Percentiles rank a stretch among this genome's conserved stretches.
These are phyloP conservation scores for Skeletonema grethae DNA, from an alignment of 108 stramenopile genomes.

Conservation along the genomic window DNA sequence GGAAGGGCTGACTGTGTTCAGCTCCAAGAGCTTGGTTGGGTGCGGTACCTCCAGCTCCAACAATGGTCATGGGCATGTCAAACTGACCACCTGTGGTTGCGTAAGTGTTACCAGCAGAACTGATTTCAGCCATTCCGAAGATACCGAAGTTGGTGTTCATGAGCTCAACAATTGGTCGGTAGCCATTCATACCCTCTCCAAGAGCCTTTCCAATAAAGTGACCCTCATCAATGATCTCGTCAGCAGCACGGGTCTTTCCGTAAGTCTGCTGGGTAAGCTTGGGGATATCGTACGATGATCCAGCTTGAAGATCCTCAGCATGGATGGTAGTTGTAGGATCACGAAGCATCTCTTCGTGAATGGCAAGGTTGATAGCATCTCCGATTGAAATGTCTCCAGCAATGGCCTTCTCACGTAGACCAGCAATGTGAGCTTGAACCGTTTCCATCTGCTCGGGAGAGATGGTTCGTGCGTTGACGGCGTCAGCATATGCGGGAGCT, in stretches of 20 bases:
- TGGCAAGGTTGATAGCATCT: constrained; percentile 98
- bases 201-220: constrained; percentile 99
- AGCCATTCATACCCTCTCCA: constrained; percentile 98
- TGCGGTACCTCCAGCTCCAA: constrained; percentile 97
- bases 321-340: constrained; percentile 98
- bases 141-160: constrained; percentile 99
- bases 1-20: constrained; percentile 98
- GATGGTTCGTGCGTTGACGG: constrained; percentile 87
- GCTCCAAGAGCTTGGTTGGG: constrained; percentile 98
- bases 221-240: constrained; percentile 99
- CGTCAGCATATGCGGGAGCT: constrained; percentile 84
- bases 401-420: constrained; percentile 79
- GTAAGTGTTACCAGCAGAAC: constrained; percentile 97
- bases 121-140: constrained; percentile 98
- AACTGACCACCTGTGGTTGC: constrained; percentile 98
- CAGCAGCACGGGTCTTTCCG: constrained; percentile 93
- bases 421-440: constrained; percentile 74
- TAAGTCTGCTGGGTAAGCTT: constrained; percentile 98
- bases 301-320: constrained; percentile 98
- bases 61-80: constrained; percentile 99
- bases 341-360: constrained; percentile 99
- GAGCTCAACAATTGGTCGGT: constrained; percentile 97
- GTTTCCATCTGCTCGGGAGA: constrained; percentile 73
- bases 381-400: constrained; percentile 95
- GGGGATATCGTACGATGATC: constrained; percentile 97